These are phyloP conservation scores for Cercospora sp. DNA, from an alignment of 2,329 filamentous ascomycete genomes.

Conservation along the genomic window DNA sequence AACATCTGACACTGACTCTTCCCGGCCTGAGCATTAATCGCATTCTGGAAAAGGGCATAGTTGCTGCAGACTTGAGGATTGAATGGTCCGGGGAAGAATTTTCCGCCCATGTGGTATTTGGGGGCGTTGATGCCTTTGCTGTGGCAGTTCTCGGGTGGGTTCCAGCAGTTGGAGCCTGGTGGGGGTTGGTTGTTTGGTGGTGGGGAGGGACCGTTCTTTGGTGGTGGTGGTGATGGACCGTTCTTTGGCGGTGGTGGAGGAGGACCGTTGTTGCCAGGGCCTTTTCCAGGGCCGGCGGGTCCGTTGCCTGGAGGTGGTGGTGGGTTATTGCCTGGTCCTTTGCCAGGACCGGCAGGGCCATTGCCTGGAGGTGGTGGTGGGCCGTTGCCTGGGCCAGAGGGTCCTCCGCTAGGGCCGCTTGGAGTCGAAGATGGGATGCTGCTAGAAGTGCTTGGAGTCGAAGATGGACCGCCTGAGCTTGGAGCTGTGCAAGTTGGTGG, in stretches of 20 bases:
- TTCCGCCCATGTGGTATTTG: constrained; percentile 28
- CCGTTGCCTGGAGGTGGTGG: not conserved
- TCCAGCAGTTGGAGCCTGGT: constrained; percentile 2
- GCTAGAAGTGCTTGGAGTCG: not conserved
- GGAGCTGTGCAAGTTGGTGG: constrained; percentile 19
- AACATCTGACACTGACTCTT: constrained; percentile 33
- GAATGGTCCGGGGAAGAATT: constrained; percentile 36
- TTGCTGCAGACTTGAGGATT: constrained; percentile 35
- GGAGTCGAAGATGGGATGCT: not conserved
- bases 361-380: not conserved
- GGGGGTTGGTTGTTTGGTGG: constrained; percentile 14
- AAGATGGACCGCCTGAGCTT: constrained; percentile 5
- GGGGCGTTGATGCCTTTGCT: constrained; percentile 27
- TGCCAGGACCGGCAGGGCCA: not conserved
- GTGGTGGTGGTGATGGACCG: not conserved
- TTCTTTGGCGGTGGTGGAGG: not conserved
- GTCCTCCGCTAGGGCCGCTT: not conserved
- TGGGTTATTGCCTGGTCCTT: not conserved
- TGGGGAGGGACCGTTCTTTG: constrained; percentile 4
- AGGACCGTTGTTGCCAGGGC: not conserved
- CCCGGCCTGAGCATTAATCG: constrained; percentile 17
- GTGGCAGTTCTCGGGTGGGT: constrained; percentile 21
- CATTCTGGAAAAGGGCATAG: constrained; percentile 30
- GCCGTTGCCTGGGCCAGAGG: not conserved
- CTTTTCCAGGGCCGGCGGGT: not conserved